Evolutionary conservation across 768 basidiomycete species (phyloP), one percentile per base, ranked within the genome.

Genomic region (Pluteus cervinus): DNA sequence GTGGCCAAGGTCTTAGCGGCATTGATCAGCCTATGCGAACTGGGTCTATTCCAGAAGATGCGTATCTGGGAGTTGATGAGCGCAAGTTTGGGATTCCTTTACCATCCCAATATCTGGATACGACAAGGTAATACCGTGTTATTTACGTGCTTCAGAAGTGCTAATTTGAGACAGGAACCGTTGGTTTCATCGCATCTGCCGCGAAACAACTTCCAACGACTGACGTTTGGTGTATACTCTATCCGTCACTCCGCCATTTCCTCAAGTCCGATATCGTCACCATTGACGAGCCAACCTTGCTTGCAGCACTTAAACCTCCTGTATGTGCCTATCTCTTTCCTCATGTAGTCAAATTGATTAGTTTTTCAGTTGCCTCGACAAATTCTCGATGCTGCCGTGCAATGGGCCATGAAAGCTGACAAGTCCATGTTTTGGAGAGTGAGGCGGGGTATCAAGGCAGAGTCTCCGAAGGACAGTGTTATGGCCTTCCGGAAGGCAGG

Each of bases 51-150:
- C 60, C 81, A 86, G 58, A 91, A 90, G 60, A 87, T 89, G 79
- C 76, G 86, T n/a, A 80, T 96, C 41, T 97, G 96, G 93, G 96
- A 98, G 49, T 68, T 97, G 24, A 88, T 94, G 79, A 86, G 84
- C 37, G 80, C 82, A 0, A 82, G 84, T 0, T 62, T 91, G 21
- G 87, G 87, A 1, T 93, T 98, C 58, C 62, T 98, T 35, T 94
- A 89, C 48, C 96, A 99, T 56, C 94, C 96, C 0, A 93, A 96
- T 55, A 62, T 80, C 15, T 98, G 94, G 94, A 88, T 98, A 56
- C 72, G 92, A 40, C 89, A 97, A 73, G 87, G 93, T 83, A 21
- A 10, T 33, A 26, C 3, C 17, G 5, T 22, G 22, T 12, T 11
- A 31, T 14, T 29, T 32, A 10, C 17, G 7, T 15, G 15, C 32